Conservation (phyloP, 2,329 filamentous ascomycete genomes). For the Phyllosticta citrichinensis region DNA sequence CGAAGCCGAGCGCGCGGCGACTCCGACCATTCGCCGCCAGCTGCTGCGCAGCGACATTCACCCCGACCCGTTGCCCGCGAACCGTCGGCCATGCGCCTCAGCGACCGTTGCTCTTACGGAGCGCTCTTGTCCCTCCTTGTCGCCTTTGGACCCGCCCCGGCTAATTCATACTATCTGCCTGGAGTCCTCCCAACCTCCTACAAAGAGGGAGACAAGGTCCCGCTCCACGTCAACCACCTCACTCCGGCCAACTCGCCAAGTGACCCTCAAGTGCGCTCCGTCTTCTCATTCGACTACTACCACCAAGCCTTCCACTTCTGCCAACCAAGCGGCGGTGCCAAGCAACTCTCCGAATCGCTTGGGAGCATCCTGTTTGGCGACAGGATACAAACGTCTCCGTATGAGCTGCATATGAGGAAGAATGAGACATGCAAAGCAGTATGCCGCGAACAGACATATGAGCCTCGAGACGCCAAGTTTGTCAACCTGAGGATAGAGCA, state of each 20-base stretch:
- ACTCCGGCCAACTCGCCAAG: slow-evolving; percentile 69
- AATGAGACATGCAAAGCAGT: slow-evolving; percentile 82
- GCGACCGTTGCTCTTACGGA: slow-evolving; percentile 17
- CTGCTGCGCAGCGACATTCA: slow-evolving; percentile 2
- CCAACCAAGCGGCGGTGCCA: slow-evolving; percentile 61
- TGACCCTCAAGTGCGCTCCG: slow-evolving; percentile 78
- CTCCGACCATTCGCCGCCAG: slow-evolving; percentile 5
- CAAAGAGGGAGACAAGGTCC: slow-evolving; percentile 65
- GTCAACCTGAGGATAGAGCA: slow-evolving; percentile 74
- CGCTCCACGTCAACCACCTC: slow-evolving; percentile 85
- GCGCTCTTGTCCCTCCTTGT: slow-evolving; percentile 28
- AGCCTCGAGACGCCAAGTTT: slow-evolving; percentile 59
- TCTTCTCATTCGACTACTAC: slow-evolving; percentile 96
- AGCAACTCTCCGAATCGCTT: slow-evolving; percentile 76
- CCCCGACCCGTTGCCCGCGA: background rate
- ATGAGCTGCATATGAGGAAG: slow-evolving; percentile 73
- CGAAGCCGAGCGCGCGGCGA: slow-evolving; percentile 3
- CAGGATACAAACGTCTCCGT: slow-evolving; percentile 92
- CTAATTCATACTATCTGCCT: slow-evolving; percentile 81
- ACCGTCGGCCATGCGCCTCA: slow-evolving; percentile 21
- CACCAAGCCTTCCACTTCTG: slow-evolving; percentile 83
- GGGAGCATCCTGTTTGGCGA: slow-evolving; percentile 97
- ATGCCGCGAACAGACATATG: slow-evolving; percentile 58
- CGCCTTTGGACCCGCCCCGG: slow-evolving; percentile 23
- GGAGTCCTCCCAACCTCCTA: slow-evolving; percentile 94